phyloP scores from a whole-genome alignment of 2,329 filamentous ascomycete genomes.

The Magnaporthiopsis incrustans region DNA sequence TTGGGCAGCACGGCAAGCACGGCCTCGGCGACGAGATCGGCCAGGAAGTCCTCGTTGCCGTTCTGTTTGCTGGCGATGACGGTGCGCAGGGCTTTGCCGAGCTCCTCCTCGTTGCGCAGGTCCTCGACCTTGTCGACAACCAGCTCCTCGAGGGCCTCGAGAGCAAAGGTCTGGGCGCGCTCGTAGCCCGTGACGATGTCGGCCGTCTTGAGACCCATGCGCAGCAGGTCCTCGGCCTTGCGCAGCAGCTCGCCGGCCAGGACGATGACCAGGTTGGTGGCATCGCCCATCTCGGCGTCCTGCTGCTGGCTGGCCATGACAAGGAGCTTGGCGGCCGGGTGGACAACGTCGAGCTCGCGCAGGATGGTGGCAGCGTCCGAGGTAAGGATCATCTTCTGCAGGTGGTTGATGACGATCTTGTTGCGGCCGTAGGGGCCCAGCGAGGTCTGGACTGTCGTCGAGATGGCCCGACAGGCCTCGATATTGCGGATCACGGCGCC shows the following conservation, averaged over 20 bases:
- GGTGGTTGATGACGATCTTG: constrained; percentile 99
- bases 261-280: constrained; percentile 94
- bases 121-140: constrained; percentile 86
- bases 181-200: constrained; percentile 96
- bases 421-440: constrained; percentile 96
- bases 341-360: constrained; percentile 93
- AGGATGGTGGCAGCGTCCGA: constrained; percentile 97
- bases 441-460: constrained; percentile 93
- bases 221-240: constrained; percentile 93
- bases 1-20: constrained; percentile 87
- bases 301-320: constrained; percentile 99
- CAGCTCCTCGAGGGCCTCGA: constrained; percentile 79
- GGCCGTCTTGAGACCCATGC: constrained; percentile 97
- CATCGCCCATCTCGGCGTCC: constrained; percentile 98
- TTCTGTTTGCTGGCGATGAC: constrained; percentile 96
- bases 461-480: constrained; percentile 93
- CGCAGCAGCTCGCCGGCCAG: constrained; percentile 90
- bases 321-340: constrained; percentile 92
- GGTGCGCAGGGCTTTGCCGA: constrained; percentile 91
- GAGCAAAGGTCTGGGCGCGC: constrained; percentile 81
- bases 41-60: constrained; percentile 83
- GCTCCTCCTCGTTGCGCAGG: constrained; percentile 69
- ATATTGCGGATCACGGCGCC: constrained; percentile 97
- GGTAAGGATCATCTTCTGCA: constrained; percentile 99
- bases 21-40: constrained; percentile 77